phyloP scores from a whole-genome alignment of 2,329 filamentous ascomycete genomes.

The Neonectria neomacrospora region DNA sequence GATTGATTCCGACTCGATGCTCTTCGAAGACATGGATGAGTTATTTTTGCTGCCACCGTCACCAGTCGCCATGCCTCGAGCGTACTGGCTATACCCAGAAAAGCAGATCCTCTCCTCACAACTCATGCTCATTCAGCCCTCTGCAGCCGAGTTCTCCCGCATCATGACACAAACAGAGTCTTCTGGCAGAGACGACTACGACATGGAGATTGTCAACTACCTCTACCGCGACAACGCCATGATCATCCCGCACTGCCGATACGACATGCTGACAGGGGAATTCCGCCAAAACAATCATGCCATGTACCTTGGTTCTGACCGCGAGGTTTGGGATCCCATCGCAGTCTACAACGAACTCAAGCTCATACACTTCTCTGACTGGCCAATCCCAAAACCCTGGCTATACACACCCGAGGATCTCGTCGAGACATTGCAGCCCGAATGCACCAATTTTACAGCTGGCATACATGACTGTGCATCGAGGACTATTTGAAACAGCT shows the following conservation, averaged over 20 bases:
- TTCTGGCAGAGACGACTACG: constrained; percentile 57
- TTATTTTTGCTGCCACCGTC: constrained; percentile 73
- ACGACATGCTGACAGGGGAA: constrained; percentile 70
- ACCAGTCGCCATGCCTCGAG: constrained; percentile 74
- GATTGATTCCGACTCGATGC: constrained; percentile 70
- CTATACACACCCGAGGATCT: constrained; percentile 33
- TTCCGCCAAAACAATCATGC: constrained; percentile 64
- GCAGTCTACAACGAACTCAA: constrained; percentile 68
- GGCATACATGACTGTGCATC: constrained; percentile 57
- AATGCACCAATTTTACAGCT: constrained; percentile 57
- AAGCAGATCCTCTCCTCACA: constrained; percentile 66
- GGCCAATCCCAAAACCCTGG: constrained; percentile 74
- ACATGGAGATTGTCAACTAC: constrained; percentile 76
- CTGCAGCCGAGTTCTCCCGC: constrained; percentile 58
- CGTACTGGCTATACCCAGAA: constrained; percentile 73
- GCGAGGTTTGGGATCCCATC: constrained; percentile 68
- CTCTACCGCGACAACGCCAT: constrained; percentile 68
- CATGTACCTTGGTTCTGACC: constrained; percentile 53
- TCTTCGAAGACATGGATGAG: constrained; percentile 74
- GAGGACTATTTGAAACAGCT: constrained; percentile 36
- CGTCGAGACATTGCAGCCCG: constrained; percentile 29
- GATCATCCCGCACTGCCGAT: constrained; percentile 72
- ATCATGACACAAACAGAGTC: constrained; percentile 43
- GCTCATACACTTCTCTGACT: constrained; percentile 77
- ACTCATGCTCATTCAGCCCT: constrained; percentile 69